These are phyloP conservation scores for Streptanthus diversifolius DNA, from an alignment of 345 rosid genomes.

Conservation along the genomic window DNA sequence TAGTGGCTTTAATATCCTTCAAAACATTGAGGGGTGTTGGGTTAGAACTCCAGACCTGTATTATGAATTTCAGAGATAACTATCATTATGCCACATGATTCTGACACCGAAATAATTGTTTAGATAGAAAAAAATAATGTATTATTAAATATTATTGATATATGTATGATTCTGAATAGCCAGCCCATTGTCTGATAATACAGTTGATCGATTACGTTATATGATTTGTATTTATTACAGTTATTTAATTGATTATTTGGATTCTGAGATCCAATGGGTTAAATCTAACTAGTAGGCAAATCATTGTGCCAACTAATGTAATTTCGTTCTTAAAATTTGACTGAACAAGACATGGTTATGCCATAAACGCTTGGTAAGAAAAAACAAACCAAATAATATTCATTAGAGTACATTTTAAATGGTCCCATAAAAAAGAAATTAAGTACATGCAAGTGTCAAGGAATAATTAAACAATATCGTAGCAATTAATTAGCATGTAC, in stretches of 20 bases:
- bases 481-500: neutral
- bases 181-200: neutral
- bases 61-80: too few relatives aligned
- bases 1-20: too few relatives aligned
- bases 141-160: slow-evolving; percentile 5
- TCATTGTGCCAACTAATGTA: slow-evolving; percentile 12
- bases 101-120: neutral
- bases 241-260: slow-evolving; percentile 5
- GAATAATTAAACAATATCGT: neutral
- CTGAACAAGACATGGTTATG: neutral
- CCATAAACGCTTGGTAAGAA: slow-evolving; percentile 3
- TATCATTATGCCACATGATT: too few relatives aligned
- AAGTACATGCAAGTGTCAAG: slow-evolving; percentile 15
- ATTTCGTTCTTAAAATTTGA: neutral
- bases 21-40: too few relatives aligned
- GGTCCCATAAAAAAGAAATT: neutral
- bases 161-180: neutral
- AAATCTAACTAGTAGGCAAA: slow-evolving; percentile 24
- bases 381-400: neutral
- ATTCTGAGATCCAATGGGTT: slow-evolving; percentile 15
- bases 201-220: slow-evolving; percentile 19
- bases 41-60: too few relatives aligned
- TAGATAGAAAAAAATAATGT: neutral
- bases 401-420: neutral
- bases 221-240: neutral